phyloP scores from a whole-genome alignment of 345 rosid genomes.

The Citrus medica region DNA sequence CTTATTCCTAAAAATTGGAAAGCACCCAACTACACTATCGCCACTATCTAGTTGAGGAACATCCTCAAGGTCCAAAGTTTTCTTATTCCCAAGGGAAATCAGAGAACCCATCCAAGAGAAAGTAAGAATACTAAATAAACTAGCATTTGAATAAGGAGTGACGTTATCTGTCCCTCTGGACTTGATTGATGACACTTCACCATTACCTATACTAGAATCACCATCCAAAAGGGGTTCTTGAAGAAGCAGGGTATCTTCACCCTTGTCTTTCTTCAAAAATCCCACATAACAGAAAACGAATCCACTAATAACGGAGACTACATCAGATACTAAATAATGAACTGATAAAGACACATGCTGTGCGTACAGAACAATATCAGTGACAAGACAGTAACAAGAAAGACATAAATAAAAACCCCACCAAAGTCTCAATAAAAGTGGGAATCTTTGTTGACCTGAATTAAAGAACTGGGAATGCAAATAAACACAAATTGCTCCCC shows the following conservation, averaged over 20 bases:
- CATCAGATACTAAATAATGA: slow-evolving; percentile 14
- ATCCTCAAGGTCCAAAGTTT: slow-evolving; percentile 57
- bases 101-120: slow-evolving; percentile 70
- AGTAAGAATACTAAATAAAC: slow-evolving; percentile 40
- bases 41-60: slow-evolving; percentile 56
- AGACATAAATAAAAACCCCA: slow-evolving; percentile 42
- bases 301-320: slow-evolving; percentile 17
- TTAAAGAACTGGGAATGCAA: slow-evolving; percentile 23
- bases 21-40: slow-evolving; percentile 44
- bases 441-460: slow-evolving; percentile 26
- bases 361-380: slow-evolving; percentile 28
- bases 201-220: slow-evolving; percentile 12
- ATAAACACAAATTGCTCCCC: slow-evolving; percentile 38
- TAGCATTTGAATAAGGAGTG: slow-evolving; percentile 47
- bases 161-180: slow-evolving; percentile 32
- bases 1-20: slow-evolving; percentile 36
- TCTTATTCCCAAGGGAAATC: slow-evolving; percentile 54
- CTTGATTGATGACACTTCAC: slow-evolving; percentile 19
- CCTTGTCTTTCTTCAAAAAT: neutral
- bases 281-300: slow-evolving; percentile 20
- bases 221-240: slow-evolving; percentile 52
- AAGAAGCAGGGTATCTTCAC: slow-evolving; percentile 25
- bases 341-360: neutral
- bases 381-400: slow-evolving; percentile 43
- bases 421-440: slow-evolving; percentile 46